Evolutionary conservation across 805 yeast species (phyloP).

Genomic region (Spathaspora sp.): DNA sequence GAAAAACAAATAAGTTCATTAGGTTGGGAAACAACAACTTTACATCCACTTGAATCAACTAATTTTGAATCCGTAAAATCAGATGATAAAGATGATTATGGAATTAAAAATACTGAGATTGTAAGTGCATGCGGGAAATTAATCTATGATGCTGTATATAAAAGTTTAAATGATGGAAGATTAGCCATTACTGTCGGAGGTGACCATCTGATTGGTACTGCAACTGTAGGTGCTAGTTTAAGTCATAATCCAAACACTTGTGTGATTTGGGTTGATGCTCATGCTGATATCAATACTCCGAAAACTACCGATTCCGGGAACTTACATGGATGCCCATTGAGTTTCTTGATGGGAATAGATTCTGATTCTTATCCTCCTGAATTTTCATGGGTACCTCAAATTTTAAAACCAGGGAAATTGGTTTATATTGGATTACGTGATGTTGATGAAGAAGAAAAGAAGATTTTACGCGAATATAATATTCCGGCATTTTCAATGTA

Average conservation of each 20-base stretch:
- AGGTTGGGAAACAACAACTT: constrained; percentile 65
- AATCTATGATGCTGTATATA: constrained; percentile 58
- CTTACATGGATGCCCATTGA: constrained; percentile 94
- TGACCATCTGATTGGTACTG: constrained; percentile 94
- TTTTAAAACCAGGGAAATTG: constrained; percentile 63
- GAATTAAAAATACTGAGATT: constrained; percentile 69
- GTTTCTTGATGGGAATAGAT: constrained; percentile 84
- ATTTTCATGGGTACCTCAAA: constrained; percentile 75
- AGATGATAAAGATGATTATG: constrained; percentile 43
- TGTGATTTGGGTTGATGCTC: constrained; percentile 95
- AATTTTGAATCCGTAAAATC: constrained; percentile 38
- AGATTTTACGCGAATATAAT: constrained; percentile 62
- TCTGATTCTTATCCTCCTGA: constrained; percentile 64
- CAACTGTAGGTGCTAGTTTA: constrained; percentile 83
- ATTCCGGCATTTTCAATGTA: constrained; percentile 92
- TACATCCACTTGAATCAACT: constrained; percentile 50
- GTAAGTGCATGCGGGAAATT: constrained; percentile 70
- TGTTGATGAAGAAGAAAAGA: constrained; percentile 82
- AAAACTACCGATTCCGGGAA: constrained; percentile 81
- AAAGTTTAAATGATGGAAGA: constrained; percentile 41
- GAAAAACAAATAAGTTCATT: constrained; percentile 55
- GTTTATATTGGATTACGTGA: constrained; percentile 95
- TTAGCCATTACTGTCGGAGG: constrained; percentile 91
- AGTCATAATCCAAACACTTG: constrained; percentile 82
- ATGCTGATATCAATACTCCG: constrained; percentile 94